These are phyloP conservation scores for Leccinellum luteum DNA, from an alignment of 768 basidiomycete genomes.

Conservation along the genomic window DNA sequence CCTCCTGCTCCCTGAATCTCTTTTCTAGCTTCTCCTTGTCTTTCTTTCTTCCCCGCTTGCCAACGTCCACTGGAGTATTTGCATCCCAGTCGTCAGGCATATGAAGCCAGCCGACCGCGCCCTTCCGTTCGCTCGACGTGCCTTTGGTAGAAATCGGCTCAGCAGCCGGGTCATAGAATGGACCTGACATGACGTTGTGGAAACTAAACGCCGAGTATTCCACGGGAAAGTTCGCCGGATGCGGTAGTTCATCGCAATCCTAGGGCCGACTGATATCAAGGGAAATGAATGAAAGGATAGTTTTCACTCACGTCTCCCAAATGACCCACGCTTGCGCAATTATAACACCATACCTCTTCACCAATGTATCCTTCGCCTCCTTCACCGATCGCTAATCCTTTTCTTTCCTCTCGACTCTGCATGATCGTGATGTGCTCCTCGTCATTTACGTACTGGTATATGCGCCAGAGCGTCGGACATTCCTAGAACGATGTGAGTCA, in stretches of 20 bases:
- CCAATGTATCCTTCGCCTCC: slow-evolving; percentile 82
- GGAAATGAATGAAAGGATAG: background rate
- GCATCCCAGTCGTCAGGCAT: slow-evolving; percentile 47
- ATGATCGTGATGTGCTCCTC: slow-evolving; percentile 48
- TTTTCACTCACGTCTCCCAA: slow-evolving; percentile 67
- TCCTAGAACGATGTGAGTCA: slow-evolving; percentile 46
- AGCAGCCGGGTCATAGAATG: slow-evolving; percentile 53
- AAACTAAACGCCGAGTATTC: slow-evolving; percentile 69
- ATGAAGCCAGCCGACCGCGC: slow-evolving; percentile 22
- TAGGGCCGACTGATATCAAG: slow-evolving; percentile 24
- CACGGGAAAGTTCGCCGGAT: slow-evolving; percentile 38
- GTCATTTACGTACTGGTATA: slow-evolving; percentile 69
- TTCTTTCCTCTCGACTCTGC: slow-evolving; percentile 47
- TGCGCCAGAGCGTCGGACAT: slow-evolving; percentile 80
- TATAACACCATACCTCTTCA: slow-evolving; percentile 76
- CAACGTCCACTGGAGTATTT: slow-evolving; percentile 56
- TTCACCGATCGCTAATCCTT: slow-evolving; percentile 50
- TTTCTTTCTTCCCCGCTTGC: slow-evolving; percentile 61
- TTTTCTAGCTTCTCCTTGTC: slow-evolving; percentile 54
- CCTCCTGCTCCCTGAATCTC: slow-evolving; percentile 48
- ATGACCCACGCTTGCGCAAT: slow-evolving; percentile 71
- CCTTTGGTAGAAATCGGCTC: slow-evolving; percentile 34
- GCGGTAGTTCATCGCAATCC: slow-evolving; percentile 57
- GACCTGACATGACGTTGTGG: slow-evolving; percentile 59
- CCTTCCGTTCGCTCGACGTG: slow-evolving; percentile 36